These are phyloP conservation scores for Lichtheimia ramosa DNA, from an alignment of 371 early-diverging fungal genomes.

Conservation along the genomic window DNA sequence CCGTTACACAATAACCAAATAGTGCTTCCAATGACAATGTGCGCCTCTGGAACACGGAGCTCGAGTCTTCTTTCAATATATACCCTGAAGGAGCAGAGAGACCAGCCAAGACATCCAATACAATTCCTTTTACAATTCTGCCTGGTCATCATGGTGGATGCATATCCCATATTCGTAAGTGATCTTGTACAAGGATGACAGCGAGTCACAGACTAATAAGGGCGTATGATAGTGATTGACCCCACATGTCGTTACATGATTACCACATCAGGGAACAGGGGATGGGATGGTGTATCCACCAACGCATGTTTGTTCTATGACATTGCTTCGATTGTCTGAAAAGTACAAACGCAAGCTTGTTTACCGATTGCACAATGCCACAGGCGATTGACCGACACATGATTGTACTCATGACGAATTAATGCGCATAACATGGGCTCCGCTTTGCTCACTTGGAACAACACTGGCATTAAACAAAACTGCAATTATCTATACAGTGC, in stretches of 20 bases:
- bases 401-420: slow-evolving; percentile 3
- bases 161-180: slow-evolving; percentile 76
- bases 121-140: slow-evolving; percentile 47
- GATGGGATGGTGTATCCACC: slow-evolving; percentile 88
- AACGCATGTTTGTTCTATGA: slow-evolving; percentile 86
- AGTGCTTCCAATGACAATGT: slow-evolving; percentile 93
- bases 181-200: not conserved
- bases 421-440: not conserved
- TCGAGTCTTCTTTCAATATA: slow-evolving; percentile 41
- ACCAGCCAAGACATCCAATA: slow-evolving; percentile 13
- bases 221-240: slow-evolving; percentile 57
- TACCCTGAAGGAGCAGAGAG: slow-evolving; percentile 25
- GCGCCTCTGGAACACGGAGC: slow-evolving; percentile 80
- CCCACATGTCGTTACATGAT: slow-evolving; percentile 77
- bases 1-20: not conserved
- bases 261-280: slow-evolving; percentile 87
- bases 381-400: not conserved
- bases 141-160: slow-evolving; percentile 68
- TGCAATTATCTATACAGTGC: not conserved
- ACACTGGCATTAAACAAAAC: not conserved
- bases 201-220: not conserved
- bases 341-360: not conserved
- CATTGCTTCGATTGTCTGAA: slow-evolving; percentile 43
- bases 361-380: slow-evolving; percentile 10
- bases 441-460: too few species aligned